Base-by-base conservation (phyloP, 805 yeast genomes). In the Wickerhamomyces sydowiorum region DNA sequence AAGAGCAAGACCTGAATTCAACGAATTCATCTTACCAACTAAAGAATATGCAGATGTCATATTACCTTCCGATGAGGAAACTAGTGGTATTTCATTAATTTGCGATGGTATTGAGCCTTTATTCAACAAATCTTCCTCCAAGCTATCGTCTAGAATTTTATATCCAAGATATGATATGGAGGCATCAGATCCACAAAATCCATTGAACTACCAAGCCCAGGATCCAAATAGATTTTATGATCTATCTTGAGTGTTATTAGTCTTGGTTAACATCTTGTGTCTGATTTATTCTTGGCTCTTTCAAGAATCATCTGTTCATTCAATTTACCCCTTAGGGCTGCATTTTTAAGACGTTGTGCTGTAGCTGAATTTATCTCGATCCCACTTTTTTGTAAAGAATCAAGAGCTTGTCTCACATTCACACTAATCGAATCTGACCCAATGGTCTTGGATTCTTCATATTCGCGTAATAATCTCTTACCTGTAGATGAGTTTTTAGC, bases 31-130 rank as follows among this genome's bases (percentile, higher is more conserved):
- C 9, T 67, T 69, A 25, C 80, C 78, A n/a, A 84, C 93, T 1
- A 82, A 80, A 55, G 80, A 78, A 45, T 70, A 65, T 45, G 87
- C 95, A 1, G 95, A 86, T 59, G 79, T 85, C 7, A 74, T 86
- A 22, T 66, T 86, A 53, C 89, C 91, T 2, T 66, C 80, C 28
- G 91, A 89, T 2, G 76, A 82, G 7, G 87, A 82, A 43, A 46
- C 62, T 2, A 65, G 71, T 27, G 86, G 85, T 9, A 69, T 82
- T 5, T 56, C 65, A 10, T 63, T 86, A 44, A 72, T 86, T 13
- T 74, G 82, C 18, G 87, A 81, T 51, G 91, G 89, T 0, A 57
- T 86, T 3, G 60, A 70, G 25, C 73, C 76, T 7, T 36, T 63
- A 10, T 37, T 67, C 5, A 35, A 46, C 6, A 24, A 51, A 21